Evolutionary conservation across 1,284 basidiomycete species (phyloP).

Genomic region (Ustanciosporium gigantosporum): DNA sequence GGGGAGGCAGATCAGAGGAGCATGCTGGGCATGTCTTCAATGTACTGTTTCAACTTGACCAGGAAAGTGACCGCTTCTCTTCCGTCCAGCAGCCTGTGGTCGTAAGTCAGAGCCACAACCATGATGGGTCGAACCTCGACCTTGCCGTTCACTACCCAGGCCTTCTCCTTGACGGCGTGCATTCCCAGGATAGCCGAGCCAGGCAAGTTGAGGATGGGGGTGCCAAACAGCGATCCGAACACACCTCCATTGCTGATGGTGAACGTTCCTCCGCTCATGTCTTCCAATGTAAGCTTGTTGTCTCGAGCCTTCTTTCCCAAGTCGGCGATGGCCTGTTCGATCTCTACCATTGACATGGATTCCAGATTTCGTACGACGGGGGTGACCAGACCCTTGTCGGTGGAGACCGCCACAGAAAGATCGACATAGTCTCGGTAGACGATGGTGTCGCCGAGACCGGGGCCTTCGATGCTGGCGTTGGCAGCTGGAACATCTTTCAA

Average conservation of each 20-base stretch:
- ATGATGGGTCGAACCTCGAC: slow-evolving; percentile 90
- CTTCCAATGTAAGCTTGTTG: slow-evolving; percentile 87
- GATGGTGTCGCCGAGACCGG: slow-evolving; percentile 75
- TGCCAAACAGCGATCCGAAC: slow-evolving; percentile 94
- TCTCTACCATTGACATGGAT: slow-evolving; percentile 80
- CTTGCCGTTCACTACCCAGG: slow-evolving; percentile 74
- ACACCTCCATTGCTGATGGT: slow-evolving; percentile 99
- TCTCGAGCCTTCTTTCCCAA: slow-evolving; percentile 95
- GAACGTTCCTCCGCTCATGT: slow-evolving; percentile 87
- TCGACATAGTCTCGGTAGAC: slow-evolving; percentile 83
- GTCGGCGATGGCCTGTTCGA: slow-evolving; percentile 87
- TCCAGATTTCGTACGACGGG: slow-evolving; percentile 93
- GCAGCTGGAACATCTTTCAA: slow-evolving; percentile 90
- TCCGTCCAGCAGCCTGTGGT: slow-evolving; percentile 93
- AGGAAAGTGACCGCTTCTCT: slow-evolving; percentile 97
- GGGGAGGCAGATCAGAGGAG: no score
- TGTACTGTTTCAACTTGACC: slow-evolving; percentile 68
- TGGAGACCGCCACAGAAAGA: slow-evolving; percentile 81
- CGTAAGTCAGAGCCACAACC: slow-evolving; percentile 83
- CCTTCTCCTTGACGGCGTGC: slow-evolving; percentile 93
- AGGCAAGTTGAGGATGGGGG: slow-evolving; percentile 90
- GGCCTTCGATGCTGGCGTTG: slow-evolving; percentile 86
- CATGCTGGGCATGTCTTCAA: slow-evolving; percentile 60
- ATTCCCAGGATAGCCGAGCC: slow-evolving; percentile 93
- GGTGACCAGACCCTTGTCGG: slow-evolving; percentile 95